Evolutionary conservation across 2,329 filamentous ascomycete genomes (phyloP), one percentile per base, ranked within the genome.

Genomic region (Xylariaceae sp.): DNA sequence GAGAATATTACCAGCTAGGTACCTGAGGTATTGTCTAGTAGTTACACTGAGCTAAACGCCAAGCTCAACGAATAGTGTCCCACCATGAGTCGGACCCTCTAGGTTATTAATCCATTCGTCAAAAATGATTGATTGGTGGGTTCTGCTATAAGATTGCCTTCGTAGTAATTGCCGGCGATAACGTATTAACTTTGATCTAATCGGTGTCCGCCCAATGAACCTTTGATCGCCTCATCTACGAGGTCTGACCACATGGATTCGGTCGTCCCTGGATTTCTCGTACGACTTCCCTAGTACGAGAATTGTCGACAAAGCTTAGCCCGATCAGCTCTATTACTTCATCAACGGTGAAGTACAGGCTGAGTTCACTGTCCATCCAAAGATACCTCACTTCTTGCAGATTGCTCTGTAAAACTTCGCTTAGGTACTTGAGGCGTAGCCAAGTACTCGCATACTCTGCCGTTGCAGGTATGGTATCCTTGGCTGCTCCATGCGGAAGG

Each of bases 361-460:
- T 84, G 40, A 87, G 71, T 65, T 86, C 83, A 66, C 82, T 83
- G 56, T 87, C 83, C 61, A 80, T 75, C 84, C 84, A 87, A 36
- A 87, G 67, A 56, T 75, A 86, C 51, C 74, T 75, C 50, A 87
- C 79, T 56, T 87, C 84, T 56, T 79, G 79, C 48, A 87, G 71
- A 61, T 87, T 86, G 59, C 82, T 85, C 71, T 87, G 83, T 58
- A 87, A 71, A 28, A 87, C 78, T 65, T 87, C 80, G 56, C 79
- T 79, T 16, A 87, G 72, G 60, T 81, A 87, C 67, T 86, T 82
- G 53, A 87, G 74, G 45, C 83, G 76, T 52, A 87, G 72, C 84
- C 84, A 87, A 45, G 75, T 77, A 2, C 76, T 73, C 4, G 82
- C 81, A 57, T 84, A 86, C 62, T 86, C 81, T 3, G 80, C 75